These are phyloP conservation scores for Torrubiella hemipterigena DNA, from an alignment of 2,329 filamentous ascomycete species.

Conservation along the genomic window DNA sequence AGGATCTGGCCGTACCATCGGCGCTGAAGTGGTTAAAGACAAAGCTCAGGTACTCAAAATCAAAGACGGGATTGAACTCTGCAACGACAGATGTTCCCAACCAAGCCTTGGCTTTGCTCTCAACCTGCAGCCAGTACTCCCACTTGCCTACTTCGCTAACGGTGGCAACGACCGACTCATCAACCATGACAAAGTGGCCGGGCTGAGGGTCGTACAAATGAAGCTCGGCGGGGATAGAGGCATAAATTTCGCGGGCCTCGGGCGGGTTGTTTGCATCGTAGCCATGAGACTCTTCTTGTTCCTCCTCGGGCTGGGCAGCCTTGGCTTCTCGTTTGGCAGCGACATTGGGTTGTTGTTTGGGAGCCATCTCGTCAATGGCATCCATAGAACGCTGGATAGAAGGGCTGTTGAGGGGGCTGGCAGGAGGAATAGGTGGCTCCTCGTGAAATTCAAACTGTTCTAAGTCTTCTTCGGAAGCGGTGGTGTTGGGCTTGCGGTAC, in stretches of 20 bases:
- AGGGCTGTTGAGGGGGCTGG: constrained; percentile 50
- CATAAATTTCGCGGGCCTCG: constrained; percentile 58
- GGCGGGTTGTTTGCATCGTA: constrained; percentile 34
- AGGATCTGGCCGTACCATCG: constrained; percentile 86
- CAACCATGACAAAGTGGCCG: constrained; percentile 74
- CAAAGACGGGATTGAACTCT: constrained; percentile 96
- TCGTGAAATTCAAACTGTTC: constrained; percentile 68
- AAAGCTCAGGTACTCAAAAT: constrained; percentile 97
- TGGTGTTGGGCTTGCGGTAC: constrained; percentile 67
- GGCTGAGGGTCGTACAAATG: constrained; percentile 88
- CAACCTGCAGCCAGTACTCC: constrained; percentile 92
- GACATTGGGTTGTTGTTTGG: constrained; percentile 17
- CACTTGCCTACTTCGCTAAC: constrained; percentile 82
- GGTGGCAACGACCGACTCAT: constrained; percentile 59
- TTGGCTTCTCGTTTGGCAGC: constrained; percentile 27
- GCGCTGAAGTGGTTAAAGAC: constrained; percentile 95
- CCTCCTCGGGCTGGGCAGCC: constrained; percentile 17
- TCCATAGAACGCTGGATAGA: constrained; percentile 40
- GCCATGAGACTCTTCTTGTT: constrained; percentile 15
- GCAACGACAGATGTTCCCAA: constrained; percentile 74
- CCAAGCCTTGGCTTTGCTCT: constrained; percentile 66
- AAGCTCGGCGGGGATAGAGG: constrained; percentile 68
- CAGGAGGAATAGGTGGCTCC: constrained; percentile 51
- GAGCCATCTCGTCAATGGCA: constrained; percentile 44
- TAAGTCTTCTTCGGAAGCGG: constrained; percentile 71